A percentile compares a stretch with the other conserved stretches of the same genome.
phyloP scores from a whole-genome alignment of 2,329 filamentous ascomycete species.

The Chrysosphaeria jannelii region DNA sequence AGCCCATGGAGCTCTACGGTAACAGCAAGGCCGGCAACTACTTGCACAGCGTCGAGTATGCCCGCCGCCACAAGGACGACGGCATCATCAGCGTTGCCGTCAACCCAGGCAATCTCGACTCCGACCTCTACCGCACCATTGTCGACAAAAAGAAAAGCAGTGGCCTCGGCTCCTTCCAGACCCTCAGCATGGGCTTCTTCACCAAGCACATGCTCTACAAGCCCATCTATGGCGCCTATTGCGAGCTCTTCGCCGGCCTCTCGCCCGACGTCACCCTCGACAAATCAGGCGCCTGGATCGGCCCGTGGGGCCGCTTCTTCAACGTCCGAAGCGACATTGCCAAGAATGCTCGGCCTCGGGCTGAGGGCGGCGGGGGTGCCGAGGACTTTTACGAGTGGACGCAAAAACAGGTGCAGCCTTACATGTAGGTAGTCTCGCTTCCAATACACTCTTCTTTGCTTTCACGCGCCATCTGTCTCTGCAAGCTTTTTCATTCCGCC shows the following conservation, averaged over 20 bases:
- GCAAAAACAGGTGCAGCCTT: conserved; percentile 10
- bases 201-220: conserved; percentile 4
- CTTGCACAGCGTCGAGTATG: conserved; percentile 6
- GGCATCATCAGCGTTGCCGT: conserved; percentile 6
- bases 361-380: conserved; percentile 11
- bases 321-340: conserved; percentile 8
- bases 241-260: conserved; percentile 11
- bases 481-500: no score
- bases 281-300: conserved; percentile 7
- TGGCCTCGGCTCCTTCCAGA: no score
- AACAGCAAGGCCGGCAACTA: conserved; percentile 7
- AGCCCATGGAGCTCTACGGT: conserved; percentile 4
- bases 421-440: no score
- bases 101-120: conserved; percentile 7
- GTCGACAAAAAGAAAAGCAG: no score
- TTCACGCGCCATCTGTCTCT: no score
- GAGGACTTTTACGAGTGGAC: conserved; percentile 14
- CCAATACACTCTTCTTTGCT: no score
- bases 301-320: conserved; percentile 11
- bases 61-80: conserved; percentile 5
- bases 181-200: no score
- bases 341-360: conserved; percentile 7
- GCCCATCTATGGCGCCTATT: conserved; percentile 9
- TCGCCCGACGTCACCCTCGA: conserved; percentile 9
- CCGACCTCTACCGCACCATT: conserved; percentile 6